Percentiles rank a stretch among this genome's conserved stretches.
These are phyloP conservation scores for Rhamnella rubrinervis DNA, from an alignment of 331 rosid species.

Conservation along the genomic window DNA sequence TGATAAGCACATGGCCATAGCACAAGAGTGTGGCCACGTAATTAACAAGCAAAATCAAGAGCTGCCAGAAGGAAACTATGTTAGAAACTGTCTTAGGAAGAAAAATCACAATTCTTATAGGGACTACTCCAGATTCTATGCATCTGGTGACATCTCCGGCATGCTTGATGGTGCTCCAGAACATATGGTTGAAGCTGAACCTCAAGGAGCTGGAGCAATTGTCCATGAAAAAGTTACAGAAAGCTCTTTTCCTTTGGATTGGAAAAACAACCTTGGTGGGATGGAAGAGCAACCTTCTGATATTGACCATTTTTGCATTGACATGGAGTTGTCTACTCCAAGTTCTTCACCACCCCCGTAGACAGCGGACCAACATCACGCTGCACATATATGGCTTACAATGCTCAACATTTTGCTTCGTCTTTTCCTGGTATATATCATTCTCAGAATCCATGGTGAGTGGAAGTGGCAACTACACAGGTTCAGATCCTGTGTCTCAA, in stretches of 20 bases:
- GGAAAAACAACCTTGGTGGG: neutral
- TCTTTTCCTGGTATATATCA: neutral
- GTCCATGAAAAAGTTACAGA: slow-evolving; percentile 3
- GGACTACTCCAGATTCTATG: slow-evolving; percentile 29
- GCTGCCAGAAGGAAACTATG: slow-evolving; percentile 25
- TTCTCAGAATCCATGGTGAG: neutral
- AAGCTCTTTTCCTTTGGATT: neutral
- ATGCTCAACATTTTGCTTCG: neutral
- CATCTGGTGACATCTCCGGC: slow-evolving; percentile 27
- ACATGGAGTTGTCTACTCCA: slow-evolving; percentile 35
- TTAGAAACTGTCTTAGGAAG: slow-evolving; percentile 35
- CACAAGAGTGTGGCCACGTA: slow-evolving; percentile 42
- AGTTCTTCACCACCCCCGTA: slow-evolving; percentile 4
- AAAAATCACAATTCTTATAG: slow-evolving; percentile 34
- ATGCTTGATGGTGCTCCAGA: slow-evolving; percentile 35
- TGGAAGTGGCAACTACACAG: neutral
- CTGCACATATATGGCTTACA: neutral
- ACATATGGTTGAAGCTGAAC: slow-evolving; percentile 9
- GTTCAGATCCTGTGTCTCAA: no score
- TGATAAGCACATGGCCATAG: slow-evolving; percentile 40
- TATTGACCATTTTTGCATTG: neutral
- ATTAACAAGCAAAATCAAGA: neutral
- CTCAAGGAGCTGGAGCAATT: slow-evolving; percentile 18
- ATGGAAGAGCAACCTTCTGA: neutral
- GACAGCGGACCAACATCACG: neutral